Percentiles rank a stretch among this genome's conserved stretches.
These are phyloP conservation scores for Penicillium hordei DNA, from an alignment of 2,329 filamentous ascomycete species.

Conservation along the genomic window DNA sequence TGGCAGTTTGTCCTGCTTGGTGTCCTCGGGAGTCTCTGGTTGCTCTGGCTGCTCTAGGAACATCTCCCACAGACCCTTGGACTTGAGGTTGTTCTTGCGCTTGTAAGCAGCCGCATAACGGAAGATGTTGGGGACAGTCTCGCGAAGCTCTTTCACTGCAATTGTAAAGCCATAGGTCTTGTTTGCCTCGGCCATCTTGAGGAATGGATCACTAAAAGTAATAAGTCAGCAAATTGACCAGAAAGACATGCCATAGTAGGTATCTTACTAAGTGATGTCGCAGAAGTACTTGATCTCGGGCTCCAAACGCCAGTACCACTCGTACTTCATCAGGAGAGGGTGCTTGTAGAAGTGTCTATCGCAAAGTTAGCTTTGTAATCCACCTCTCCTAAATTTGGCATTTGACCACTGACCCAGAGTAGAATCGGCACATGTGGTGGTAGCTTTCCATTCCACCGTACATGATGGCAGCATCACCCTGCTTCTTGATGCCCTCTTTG, in stretches of 20 bases:
- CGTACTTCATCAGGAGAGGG: conserved; percentile 88
- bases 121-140: conserved; percentile 98
- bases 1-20: conserved; percentile 68
- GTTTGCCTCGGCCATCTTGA: conserved; percentile 89
- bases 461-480: conserved; percentile 97
- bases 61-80: conserved; percentile 97
- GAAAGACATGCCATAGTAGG: not conserved
- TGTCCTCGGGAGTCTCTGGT: conserved; percentile 56
- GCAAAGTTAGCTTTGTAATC: conserved; percentile 19
- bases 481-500: conserved; percentile 92
- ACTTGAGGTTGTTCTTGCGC: conserved; percentile 83
- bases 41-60: conserved; percentile 70
- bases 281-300: conserved; percentile 99
- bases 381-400: not conserved
- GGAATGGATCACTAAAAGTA: conserved; percentile 75
- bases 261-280: conserved; percentile 89
- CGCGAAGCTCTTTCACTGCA: conserved; percentile 94
- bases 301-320: conserved; percentile 99
- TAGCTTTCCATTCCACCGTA: conserved; percentile 99
- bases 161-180: conserved; percentile 99
- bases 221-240: conserved; percentile 4
- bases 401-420: conserved; percentile 72
- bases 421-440: conserved; percentile 98
- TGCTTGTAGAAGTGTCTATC: conserved; percentile 93
- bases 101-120: conserved; percentile 98